phyloP scores from a whole-genome alignment of 148 eudicot species.

The Fagopyrum tataricum region DNA sequence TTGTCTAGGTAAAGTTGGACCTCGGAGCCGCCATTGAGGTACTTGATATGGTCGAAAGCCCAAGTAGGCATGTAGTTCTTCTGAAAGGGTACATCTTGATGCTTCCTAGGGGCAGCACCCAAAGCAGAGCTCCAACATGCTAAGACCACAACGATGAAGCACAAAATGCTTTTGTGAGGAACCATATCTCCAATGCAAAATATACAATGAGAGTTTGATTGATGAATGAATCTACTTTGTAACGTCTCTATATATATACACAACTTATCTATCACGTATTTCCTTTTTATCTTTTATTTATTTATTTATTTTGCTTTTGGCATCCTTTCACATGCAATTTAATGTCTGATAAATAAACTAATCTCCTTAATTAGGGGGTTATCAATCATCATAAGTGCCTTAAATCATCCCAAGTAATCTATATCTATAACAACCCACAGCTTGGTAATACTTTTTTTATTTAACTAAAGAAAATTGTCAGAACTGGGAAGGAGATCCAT shows the following conservation, averaged over 20 bases:
- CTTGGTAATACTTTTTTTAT: too few relatives aligned
- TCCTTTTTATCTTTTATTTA: too few relatives aligned
- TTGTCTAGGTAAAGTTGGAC: constrained; percentile 63
- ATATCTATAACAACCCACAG: too few relatives aligned
- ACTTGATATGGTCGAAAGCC: constrained; percentile 84
- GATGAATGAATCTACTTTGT: too few relatives aligned
- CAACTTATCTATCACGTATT: too few relatives aligned
- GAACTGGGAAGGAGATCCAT: too few relatives aligned
- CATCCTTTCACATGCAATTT: not conserved
- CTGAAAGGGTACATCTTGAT: constrained; percentile 56
- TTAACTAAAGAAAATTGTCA: too few relatives aligned
- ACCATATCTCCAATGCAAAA: not conserved
- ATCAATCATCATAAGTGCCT: too few relatives aligned
- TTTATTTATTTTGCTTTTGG: not conserved
- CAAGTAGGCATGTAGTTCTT: constrained; percentile 66
- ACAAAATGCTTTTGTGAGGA: not conserved
- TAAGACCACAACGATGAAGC: not conserved
- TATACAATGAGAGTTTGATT: too few relatives aligned
- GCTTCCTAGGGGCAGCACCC: constrained; percentile 33
- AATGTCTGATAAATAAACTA: too few relatives aligned
- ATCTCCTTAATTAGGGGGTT: too few relatives aligned
- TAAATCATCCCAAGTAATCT: too few relatives aligned
- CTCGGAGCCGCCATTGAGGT: constrained; percentile 55
- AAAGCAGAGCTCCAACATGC: not conserved
- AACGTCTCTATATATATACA: not conserved